Percentiles rank a stretch among this genome's conserved stretches.
Conservation (phyloP, 495 filamentous ascomycete genomes). For the Penicillium turbatum region DNA sequence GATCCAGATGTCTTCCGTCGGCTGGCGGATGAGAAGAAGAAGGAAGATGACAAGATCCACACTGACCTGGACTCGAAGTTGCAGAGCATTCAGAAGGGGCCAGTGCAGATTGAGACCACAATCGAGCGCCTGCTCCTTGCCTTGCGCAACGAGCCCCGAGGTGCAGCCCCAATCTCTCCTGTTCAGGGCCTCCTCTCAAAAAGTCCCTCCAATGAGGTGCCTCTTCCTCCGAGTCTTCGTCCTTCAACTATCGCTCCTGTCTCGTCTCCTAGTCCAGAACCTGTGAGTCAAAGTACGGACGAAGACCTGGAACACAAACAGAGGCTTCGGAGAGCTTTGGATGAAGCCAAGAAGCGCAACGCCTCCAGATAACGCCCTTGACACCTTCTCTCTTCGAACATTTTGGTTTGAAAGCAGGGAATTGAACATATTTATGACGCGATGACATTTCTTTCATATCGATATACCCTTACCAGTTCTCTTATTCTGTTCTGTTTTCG, state of each 20-base stretch:
- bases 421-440: conserved; percentile 12
- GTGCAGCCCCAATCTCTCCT: conserved; percentile 11
- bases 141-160: conserved; percentile 28
- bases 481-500: background rate
- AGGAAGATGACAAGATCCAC: conserved; percentile 49
- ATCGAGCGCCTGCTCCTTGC: conserved; percentile 31
- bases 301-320: conserved; percentile 41
- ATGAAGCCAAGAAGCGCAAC: conserved; percentile 50
- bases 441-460: conserved; percentile 20
- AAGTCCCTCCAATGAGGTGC: conserved; percentile 15
- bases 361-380: conserved; percentile 30
- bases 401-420: background rate
- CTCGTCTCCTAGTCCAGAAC: conserved; percentile 9
- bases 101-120: conserved; percentile 29
- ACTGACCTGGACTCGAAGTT: conserved; percentile 43
- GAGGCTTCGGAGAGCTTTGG: conserved; percentile 44
- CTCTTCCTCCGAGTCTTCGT: conserved; percentile 17
- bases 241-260: conserved; percentile 16
- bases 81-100: conserved; percentile 43
- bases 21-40: conserved; percentile 47
- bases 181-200: conserved; percentile 8
- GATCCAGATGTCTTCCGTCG: conserved; percentile 42
- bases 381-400: background rate
- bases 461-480: conserved; percentile 7
- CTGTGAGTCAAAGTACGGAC: conserved; percentile 8